Base-by-base conservation (phyloP, 805 yeast species). In the Tetrapisispora iriomotensis region DNA sequence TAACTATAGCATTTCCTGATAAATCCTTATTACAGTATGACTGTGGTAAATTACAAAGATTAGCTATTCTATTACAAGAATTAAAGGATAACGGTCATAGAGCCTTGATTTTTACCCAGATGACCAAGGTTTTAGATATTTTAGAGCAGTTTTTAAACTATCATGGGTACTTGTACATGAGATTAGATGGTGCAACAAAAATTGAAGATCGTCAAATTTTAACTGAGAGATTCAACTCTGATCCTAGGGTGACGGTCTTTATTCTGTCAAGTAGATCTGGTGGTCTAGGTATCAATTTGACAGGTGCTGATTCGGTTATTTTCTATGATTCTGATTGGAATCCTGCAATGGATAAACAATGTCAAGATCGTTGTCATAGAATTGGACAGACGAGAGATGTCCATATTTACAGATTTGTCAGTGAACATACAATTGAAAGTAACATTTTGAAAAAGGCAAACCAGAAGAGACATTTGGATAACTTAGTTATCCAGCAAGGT, bases 301-400 rank as follows among this genome's bases (percentile, higher is more conserved):
- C 98, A 0, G 99, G 97, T 56, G 99, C 99, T 0, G 99, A 92
- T 55, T 92, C 98, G 0, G 99, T 92, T 32, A 86, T 92, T 7
- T 94, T 92, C 64, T 92, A 94, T 60, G 99, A 92, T 62, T 86
- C 96, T 2, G 98, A 90, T 62, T 90, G 98, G 98, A 92, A 92
- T 57, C 99, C 99, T 2, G 95, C 97, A 1, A 92, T 92, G 96
- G 99, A 92, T 60, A 86, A 87, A 56, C 99, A 92, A 63, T 92
- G 98, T 65, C 98, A 92, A 62, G 99, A 92, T 64, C 79, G 99
- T 61, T 92, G 97, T 64, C 99, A 92, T 60, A 81, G 99, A 68
- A 92, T 92, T 59, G 99, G 99, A 6, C 99, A 92, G 61, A 86
- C 94, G 14, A 72, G 98, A 54, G 98, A 92, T 58, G 99, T 92